These are phyloP conservation scores for Yamadazyma aaseri DNA, from an alignment of 1,139 yeast genomes.

Conservation along the genomic window DNA sequence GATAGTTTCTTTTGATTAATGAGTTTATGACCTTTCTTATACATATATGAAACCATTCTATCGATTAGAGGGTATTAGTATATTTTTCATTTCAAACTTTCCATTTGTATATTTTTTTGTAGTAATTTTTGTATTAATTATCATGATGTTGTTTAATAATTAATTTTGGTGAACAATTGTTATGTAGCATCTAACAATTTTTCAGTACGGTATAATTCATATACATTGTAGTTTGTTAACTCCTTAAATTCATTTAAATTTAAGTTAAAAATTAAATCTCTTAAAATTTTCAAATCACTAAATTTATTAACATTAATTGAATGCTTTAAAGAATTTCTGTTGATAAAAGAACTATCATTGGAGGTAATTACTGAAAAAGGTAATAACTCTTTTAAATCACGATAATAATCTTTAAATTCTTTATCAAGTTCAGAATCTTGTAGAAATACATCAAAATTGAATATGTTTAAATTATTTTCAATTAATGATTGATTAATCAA, in stretches of 20 bases:
- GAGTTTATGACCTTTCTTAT: slow-evolving; percentile 1
- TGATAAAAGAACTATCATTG: slow-evolving; percentile 9
- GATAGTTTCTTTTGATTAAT: neutral
- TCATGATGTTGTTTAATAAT: too few species aligned
- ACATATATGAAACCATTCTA: neutral
- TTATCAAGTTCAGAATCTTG: slow-evolving; percentile 10
- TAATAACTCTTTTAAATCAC: slow-evolving; percentile 14
- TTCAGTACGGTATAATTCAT: slow-evolving; percentile 56
- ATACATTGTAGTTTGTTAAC: slow-evolving; percentile 55
- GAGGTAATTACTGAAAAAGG: slow-evolving; percentile 26
- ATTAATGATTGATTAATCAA: slow-evolving; percentile 44
- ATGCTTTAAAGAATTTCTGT: slow-evolving; percentile 16
- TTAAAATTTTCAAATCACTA: slow-evolving; percentile 58
- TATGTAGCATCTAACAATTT: too few species aligned
- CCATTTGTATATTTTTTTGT: too few species aligned
- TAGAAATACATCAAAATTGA: slow-evolving; percentile 36
- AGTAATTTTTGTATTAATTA: too few species aligned
- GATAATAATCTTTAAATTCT: slow-evolving; percentile 12
- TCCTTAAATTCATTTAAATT: slow-evolving; percentile 70
- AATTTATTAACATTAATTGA: slow-evolving; percentile 43
- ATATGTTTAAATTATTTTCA: slow-evolving; percentile 45
- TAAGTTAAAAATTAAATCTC: slow-evolving; percentile 60
- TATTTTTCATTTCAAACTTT: too few species aligned
- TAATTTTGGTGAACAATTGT: too few species aligned
- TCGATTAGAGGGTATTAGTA: too few species aligned